phyloP scores from a whole-genome alignment of 2,329 filamentous ascomycete genomes.

The Ascochyta koolunga region DNA sequence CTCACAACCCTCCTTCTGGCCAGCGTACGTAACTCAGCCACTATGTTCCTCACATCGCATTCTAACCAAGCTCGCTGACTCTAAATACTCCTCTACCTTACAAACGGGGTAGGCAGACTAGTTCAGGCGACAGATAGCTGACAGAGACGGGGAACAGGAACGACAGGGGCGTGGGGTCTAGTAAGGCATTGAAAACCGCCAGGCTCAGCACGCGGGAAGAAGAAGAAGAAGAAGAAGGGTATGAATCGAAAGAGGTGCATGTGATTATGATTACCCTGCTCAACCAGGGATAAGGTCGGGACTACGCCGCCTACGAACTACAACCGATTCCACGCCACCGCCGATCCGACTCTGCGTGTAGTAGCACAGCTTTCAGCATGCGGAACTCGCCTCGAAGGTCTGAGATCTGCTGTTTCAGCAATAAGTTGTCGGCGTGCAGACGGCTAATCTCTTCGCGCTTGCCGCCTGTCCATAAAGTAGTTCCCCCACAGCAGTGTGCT shows the following conservation, averaged over 20 bases:
- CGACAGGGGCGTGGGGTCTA: constrained; percentile 12
- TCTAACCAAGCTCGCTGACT: too few relatives aligned
- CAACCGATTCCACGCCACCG: not conserved
- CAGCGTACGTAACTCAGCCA: too few relatives aligned
- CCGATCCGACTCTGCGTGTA: constrained; percentile 6
- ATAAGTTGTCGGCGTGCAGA: constrained; percentile 18
- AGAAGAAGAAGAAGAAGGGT: not conserved
- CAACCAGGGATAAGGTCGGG: not conserved
- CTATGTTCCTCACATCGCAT: too few relatives aligned
- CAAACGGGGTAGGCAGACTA: too few relatives aligned
- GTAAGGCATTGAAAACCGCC: constrained; percentile 12
- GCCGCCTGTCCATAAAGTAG: not conserved
- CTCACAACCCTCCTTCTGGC: too few relatives aligned
- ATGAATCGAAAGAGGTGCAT: constrained; percentile 9
- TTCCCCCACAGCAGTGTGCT: not conserved
- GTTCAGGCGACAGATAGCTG: too few relatives aligned
- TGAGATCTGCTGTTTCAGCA: constrained; percentile 22
- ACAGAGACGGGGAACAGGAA: too few relatives aligned
- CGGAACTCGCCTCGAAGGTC: constrained; percentile 26
- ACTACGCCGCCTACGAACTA: not conserved
- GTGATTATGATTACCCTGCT: not conserved
- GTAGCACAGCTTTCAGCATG: constrained; percentile 21
- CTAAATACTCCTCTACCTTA: too few relatives aligned
- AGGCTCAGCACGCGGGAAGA: not conserved
- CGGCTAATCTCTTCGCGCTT: not conserved